Base-by-base conservation (phyloP, 2,329 filamentous ascomycete genomes). In the Cadophora malorum region DNA sequence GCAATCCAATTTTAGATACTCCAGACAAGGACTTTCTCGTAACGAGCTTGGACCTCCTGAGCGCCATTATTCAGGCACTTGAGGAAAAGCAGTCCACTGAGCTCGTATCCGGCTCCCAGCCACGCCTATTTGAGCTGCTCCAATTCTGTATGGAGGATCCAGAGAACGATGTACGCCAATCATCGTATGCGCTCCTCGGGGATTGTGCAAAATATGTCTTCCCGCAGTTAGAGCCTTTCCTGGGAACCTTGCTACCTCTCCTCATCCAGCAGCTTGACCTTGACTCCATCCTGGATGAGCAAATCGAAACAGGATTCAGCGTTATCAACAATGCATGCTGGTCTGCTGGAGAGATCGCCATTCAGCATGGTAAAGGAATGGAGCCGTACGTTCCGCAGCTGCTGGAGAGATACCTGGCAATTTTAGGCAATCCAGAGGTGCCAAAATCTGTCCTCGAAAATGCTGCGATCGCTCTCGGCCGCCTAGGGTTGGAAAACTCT, bases 301-400 rank as follows among this genome's bases (percentile, higher is more conserved):
- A 94, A 69, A 89, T 93, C 58, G 93, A 97, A 71, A 91, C 88
- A 21, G 90, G 90, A 16, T 97, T 97, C 79, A 93, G 94, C 69
- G 94, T 98, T 35, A 90, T 98, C 68, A 99, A 98, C 85, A 99
- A 99, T 78, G 95, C 96, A 25, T 98, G 95, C 81, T 99, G 96
- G 96, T 96, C 94, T 7, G 90, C 90, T 28, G 96, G 96, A 52
- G 96, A 99, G 82, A 96, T 98, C 70, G 89, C 94, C 19, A 89
- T 97, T 79, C 90, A 93, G 69, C 86, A 92, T 77, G 88, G 90
- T 72, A 88, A 90, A 70, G 88, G 86, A 64, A 92, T 97, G 88
- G 85, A 85, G 0, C 91, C 90, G 0, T 97, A 91, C 77, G 86
- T 94, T 10, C 89, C 92, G 25, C 87, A 91, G 70, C 83, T 99